Evolutionary conservation across 257 asterid genomes (phyloP), one percentile per base, ranked within the genome.

Genomic region (Oldenlandia corymbosa): DNA sequence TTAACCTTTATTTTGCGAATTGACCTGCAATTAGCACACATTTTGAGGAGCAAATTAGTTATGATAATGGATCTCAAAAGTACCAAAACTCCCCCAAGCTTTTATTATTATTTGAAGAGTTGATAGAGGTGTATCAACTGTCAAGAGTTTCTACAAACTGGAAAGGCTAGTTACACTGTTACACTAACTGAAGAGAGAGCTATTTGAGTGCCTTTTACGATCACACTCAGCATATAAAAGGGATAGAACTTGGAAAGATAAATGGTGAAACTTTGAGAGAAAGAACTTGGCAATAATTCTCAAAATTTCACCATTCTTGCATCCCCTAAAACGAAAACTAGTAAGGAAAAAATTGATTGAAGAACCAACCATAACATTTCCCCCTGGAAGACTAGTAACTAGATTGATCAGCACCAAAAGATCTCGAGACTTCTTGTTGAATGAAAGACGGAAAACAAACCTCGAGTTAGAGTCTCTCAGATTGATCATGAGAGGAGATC

Each of bases 401-500:
- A 4, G 27, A 39, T 16, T 34, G 39, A 34, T 34, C 39, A 56
- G 13, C 10, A 17, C 45, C 39, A 56, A 17, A 28, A 34, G 9
- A 9, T 9, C 31, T 20, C 23, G n/a, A n/a, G n/a, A n/a, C n/a
- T 10, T 58, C 23, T 42, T 20, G 2, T 47, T n/a, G 31, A 12
- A 1, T 41, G 64, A n/a, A n/a, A n/a, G 37, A 14, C 10, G 16
- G 28, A 60, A 7, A 41, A 60, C 52, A 23, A 41, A n/a, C 39
- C 65, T 43, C 10, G 51, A 41, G 36, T 49, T 24, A n/a, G n/a
- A n/a, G n/a, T n/a, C n/a, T n/a, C n/a, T n/a, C n/a, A n/a, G n/a
- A n/a, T n/a, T n/a, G n/a, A 62, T 31, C 32, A 47, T 20, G 58
- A 21, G 14, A 49, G 17, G 10, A 64, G 55, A 52, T 85, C 86